A percentile compares a stretch with the other conserved stretches of the same genome.
Conservation (phyloP, 106 monocot genomes). For the Amphibolis antarctica region DNA sequence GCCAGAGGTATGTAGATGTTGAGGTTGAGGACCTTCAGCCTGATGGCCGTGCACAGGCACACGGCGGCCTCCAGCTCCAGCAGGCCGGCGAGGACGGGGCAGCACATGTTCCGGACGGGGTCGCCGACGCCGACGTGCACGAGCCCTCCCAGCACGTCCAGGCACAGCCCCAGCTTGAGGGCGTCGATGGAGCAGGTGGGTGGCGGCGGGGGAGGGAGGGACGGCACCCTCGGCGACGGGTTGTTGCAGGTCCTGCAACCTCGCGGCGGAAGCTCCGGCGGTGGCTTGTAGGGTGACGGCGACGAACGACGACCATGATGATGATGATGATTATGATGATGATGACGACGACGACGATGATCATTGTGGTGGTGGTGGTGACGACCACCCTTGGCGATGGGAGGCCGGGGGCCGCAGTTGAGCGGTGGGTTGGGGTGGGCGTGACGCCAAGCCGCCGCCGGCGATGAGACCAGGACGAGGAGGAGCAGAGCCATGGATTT, state of each 20-base stretch:
- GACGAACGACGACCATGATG: background rate
- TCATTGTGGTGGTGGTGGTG: background rate
- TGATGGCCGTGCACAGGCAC: slow-evolving; percentile 23
- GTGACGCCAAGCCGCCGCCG: background rate
- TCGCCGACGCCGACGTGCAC: slow-evolving; percentile 27
- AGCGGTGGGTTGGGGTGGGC: no score
- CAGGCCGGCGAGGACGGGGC: slow-evolving; percentile 27
- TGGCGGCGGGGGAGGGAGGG: slow-evolving; percentile 1
- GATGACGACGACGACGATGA: background rate
- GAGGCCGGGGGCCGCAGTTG: background rate
- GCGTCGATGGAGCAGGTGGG: slow-evolving; percentile 25
- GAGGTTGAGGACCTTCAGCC: slow-evolving; percentile 28
- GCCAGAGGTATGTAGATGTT: slow-evolving; percentile 34
- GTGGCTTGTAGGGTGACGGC: background rate
- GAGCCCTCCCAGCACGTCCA: slow-evolving; percentile 32
- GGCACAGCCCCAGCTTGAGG: slow-evolving; percentile 31
- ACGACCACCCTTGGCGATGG: background rate
- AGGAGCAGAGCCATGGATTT: background rate
- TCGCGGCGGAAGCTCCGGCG: background rate
- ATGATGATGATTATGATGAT: background rate
- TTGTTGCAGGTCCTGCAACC: no score
- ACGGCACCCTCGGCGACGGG: background rate
- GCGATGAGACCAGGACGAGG: background rate
- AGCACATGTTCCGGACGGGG: slow-evolving; percentile 19
- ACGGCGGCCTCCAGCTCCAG: slow-evolving; percentile 30